Evolutionary conservation across 768 basidiomycete genomes (phyloP), one percentile per base, ranked within the genome.

Genomic region (Trametes villosa): DNA sequence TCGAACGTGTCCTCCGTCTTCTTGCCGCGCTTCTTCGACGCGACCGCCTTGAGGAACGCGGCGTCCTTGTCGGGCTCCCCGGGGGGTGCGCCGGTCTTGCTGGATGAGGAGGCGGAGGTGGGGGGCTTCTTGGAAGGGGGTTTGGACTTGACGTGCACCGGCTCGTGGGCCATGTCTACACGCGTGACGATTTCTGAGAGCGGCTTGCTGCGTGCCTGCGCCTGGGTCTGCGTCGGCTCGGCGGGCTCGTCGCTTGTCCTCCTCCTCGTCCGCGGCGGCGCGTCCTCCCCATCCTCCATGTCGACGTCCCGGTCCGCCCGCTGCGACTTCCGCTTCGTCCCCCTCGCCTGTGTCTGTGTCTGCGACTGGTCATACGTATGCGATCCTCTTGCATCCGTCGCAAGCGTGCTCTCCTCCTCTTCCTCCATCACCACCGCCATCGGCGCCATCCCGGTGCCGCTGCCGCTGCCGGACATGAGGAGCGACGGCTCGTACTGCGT

Each of bases 1-100:
- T 93, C 91, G 60, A 90, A 90, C 4, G 78, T 77, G 67, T 90
- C 87, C 68, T 89, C 89, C 2, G 74, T 64, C 67, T 81, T 86
- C 77, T 87, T 89, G 1, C 85, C 87, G 20, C 81, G 79, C 67
- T 89, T 91, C 22, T 77, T 87, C 1, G 88, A 88, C 9, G 90
- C 88, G 27, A 92, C 76, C 0, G 91, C 91, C 60, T 85, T 87
- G 29, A 92, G 75, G 69, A 92, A 91, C 0, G 79, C 82, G 1
- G 75, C 76, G 64, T 92, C 90, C n/a, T 76, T 84, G 68, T 92
- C 91, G 0, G 82, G 84, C 65, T 83, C 77, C 5, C 82, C 82
- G 0, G 77, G 70, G 0, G 71, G 68, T 13, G 77, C 75, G 18
- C 81, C 80, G 33, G 70, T 1, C 33, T 34, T 29, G 57, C 42